Percentiles rank a stretch among this genome's conserved stretches.
These are phyloP conservation scores for Salicornia ramosissima DNA, from an alignment of 148 eudicot genomes.

Conservation along the genomic window DNA sequence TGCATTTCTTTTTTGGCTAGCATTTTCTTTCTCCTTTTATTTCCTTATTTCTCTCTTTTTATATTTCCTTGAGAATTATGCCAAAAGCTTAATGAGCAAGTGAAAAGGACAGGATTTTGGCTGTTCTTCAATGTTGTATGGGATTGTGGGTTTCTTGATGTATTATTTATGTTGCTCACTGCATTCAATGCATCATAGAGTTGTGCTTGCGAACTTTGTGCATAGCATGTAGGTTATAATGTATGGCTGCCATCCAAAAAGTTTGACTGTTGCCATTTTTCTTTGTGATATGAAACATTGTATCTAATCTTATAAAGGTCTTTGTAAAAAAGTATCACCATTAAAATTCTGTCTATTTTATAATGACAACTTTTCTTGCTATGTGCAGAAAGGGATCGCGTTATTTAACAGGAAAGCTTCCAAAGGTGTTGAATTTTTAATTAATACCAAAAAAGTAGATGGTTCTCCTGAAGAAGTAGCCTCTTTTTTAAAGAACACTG, in stretches of 20 bases:
- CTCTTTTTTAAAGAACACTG: conserved; percentile 70
- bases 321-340: too few relatives aligned
- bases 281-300: neutral
- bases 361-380: conserved; percentile 18
- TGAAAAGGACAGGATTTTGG: neutral
- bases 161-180: neutral
- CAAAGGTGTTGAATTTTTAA: conserved; percentile 83
- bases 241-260: neutral
- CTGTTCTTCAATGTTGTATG: neutral
- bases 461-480: conserved; percentile 86
- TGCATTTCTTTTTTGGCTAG: neutral
- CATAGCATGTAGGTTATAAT: neutral
- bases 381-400: conserved; percentile 89
- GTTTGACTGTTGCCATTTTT: neutral
- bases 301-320: too few relatives aligned
- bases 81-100: neutral
- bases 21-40: neutral
- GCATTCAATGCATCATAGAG: conserved; percentile 1
- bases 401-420: conserved; percentile 91
- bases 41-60: neutral
- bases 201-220: neutral
- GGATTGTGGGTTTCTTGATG: neutral
- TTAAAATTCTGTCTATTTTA: conserved; percentile 5
- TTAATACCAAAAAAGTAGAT: conserved; percentile 70
- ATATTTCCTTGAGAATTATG: neutral